phyloP scores from a whole-genome alignment of 2,329 filamentous ascomycete genomes.

The Pseudogymnoascus sp. region DNA sequence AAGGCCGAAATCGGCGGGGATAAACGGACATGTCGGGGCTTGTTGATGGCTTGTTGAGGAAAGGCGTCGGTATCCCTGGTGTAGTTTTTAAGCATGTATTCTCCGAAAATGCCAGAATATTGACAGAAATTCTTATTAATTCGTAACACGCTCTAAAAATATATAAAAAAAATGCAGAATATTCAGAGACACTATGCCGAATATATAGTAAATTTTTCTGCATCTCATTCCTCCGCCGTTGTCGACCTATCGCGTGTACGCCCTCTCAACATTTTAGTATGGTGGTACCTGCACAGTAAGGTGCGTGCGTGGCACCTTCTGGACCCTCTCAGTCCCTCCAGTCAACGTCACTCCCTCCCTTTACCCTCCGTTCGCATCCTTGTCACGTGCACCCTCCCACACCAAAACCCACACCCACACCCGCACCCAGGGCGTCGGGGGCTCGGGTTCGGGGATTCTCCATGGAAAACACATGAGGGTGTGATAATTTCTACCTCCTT shows the following conservation, averaged over 20 bases:
- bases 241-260: not conserved
- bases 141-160: not conserved
- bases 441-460: not conserved
- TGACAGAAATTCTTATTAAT: not conserved
- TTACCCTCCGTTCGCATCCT: not conserved
- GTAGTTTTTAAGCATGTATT: not conserved
- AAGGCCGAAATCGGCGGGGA: not conserved
- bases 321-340: not conserved
- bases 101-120: not conserved
- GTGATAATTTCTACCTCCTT: not conserved
- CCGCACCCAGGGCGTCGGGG: not conserved
- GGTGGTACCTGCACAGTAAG: not conserved
- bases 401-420: not conserved
- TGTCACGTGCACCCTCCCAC: not conserved
- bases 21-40: not conserved
- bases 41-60: not conserved
- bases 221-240: not conserved
- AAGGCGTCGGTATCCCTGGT: not conserved
- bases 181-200: not conserved
- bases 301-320: not conserved
- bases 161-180: not conserved
- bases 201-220: not conserved
- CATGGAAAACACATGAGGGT: not conserved
- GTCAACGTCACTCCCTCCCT: not conserved
- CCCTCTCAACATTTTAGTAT: not conserved